Evolutionary conservation across 2,329 filamentous ascomycete species (phyloP).

Genomic region (Daldinia eschscholtzii): DNA sequence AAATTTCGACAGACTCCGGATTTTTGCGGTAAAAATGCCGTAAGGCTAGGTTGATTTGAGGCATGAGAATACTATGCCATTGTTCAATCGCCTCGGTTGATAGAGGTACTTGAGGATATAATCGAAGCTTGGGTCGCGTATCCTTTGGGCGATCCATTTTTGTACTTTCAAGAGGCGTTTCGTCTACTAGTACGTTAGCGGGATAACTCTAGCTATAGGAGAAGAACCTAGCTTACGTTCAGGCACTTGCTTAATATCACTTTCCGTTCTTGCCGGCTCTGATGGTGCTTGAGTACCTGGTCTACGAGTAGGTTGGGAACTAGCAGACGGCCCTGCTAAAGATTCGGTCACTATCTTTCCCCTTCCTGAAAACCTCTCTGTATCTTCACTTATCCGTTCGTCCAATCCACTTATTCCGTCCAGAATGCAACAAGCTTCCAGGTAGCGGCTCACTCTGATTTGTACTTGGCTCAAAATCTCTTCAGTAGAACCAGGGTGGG

Average conservation of each 20-base stretch:
- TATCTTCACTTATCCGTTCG: constrained; percentile 64
- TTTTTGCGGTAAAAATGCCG: constrained; percentile 79
- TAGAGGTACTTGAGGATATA: constrained; percentile 71
- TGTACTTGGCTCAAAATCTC: constrained; percentile 67
- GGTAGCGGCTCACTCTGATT: constrained; percentile 66
- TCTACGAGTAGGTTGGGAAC: constrained; percentile 11
- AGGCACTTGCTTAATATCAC: constrained; percentile 25
- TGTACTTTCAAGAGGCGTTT: constrained; percentile 31
- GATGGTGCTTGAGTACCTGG: constrained; percentile 33
- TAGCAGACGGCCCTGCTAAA: constrained; percentile 40
- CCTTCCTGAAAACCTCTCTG: constrained; percentile 38
- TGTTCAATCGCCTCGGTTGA: constrained; percentile 73
- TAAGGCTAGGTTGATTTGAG: constrained; percentile 78
- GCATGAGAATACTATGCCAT: constrained; percentile 79
- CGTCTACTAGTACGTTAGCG: constrained; percentile 37
- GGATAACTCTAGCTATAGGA: constrained; percentile 18
- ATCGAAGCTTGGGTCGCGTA: constrained; percentile 61
- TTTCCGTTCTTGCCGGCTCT: constrained; percentile 18
- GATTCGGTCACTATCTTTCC: constrained; percentile 21
- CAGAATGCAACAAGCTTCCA: constrained; percentile 72
- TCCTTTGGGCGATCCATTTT: constrained; percentile 39
- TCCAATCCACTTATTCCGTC: constrained; percentile 70
- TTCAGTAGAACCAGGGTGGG: constrained; percentile 61
- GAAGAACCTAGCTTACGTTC: constrained; percentile 34
- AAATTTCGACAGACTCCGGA: constrained; percentile 82